These are phyloP conservation scores for Perkinsela sp. DNA, from an alignment of 208 protist species.

Conservation along the genomic window DNA sequence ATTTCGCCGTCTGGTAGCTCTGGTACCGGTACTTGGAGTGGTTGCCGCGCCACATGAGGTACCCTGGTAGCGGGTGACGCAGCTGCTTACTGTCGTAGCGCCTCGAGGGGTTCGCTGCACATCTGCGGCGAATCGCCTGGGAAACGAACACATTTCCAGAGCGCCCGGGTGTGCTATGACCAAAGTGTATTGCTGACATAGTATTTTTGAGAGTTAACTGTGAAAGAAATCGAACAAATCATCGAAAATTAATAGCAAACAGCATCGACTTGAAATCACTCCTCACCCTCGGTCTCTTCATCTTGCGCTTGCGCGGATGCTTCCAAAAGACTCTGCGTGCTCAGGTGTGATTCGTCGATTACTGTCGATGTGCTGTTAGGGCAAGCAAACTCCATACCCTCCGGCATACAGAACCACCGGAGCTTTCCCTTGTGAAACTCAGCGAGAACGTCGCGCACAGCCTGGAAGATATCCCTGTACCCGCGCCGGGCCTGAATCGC, in stretches of 20 bases:
- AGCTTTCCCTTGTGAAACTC: not conserved
- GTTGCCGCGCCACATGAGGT: constrained; percentile 63
- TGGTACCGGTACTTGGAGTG: constrained; percentile 25
- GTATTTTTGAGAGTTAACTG: too few relatives aligned
- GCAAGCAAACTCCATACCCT: too few relatives aligned
- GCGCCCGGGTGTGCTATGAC: not conserved
- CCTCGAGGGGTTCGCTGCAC: not conserved
- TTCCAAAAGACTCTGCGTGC: too few relatives aligned
- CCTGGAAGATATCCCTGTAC: not conserved
- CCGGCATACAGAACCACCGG: not conserved
- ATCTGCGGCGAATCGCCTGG: not conserved
- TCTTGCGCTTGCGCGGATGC: too few relatives aligned
- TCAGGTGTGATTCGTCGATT: too few relatives aligned
- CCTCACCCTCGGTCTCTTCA: too few relatives aligned
- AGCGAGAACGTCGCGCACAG: not conserved
- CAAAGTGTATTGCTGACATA: not conserved
- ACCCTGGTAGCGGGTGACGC: constrained; percentile 37
- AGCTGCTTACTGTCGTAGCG: not conserved
- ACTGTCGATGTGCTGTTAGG: too few relatives aligned
- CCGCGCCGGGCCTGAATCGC: not conserved
- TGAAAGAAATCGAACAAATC: too few relatives aligned
- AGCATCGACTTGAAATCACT: too few relatives aligned
- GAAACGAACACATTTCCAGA: not conserved
- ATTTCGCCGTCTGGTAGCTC: constrained; percentile 6
- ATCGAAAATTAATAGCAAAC: too few relatives aligned